Evolutionary conservation across 495 filamentous ascomycete genomes (phyloP), one percentile per base, ranked within the genome.

Genomic region (Aspergillus hancockii): DNA sequence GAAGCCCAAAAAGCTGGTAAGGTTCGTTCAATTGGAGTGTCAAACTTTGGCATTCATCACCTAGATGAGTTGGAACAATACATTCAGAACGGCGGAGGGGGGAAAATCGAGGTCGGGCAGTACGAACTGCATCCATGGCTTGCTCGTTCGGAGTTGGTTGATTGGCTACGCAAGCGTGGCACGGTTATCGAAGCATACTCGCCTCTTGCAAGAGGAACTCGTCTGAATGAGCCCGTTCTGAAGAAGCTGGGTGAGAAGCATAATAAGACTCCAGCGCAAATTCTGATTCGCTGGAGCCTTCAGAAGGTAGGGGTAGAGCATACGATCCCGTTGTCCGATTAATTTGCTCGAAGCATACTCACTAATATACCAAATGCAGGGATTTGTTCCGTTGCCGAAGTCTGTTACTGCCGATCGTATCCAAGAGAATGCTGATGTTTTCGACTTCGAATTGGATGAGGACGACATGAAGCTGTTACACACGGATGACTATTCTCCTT

Each of bases 301-400:
- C 34, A 36, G 34, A 36, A 36, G 34, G 34, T 36, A 14, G 12
- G 34, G 12, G 8, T 5, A 12, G 8, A 36, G 9, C 34, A 36
- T 14, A 14, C 8, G 3, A 2, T 14, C 4, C 13, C 8, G 34
- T 9, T 10, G 12, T 14, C 34, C 8, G 7, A 28, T 7, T 23
- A 5, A 22, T 12, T 22, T 25, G 21, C 25, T 28, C 25, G 25
- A 28, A 28, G 3, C 3, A 28, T 28, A 49, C n/a, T n/a, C n/a
- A n/a, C 21, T 28, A 25, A 49, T 49, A 25, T 28, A 8, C n/a
- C 19, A 18, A 49, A 49, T 9, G 8, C 16, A 49, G 46, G 65
- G 65, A 0, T 83, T 84, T 49, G 77, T 92, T 18, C 88, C 89
- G 30, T 80, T 94, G 23, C 89, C 90, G 5, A 93, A 93, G 76